Evolutionary conservation across 306 rosid genomes (phyloP), one percentile per base, ranked within the genome.

Genomic region (Oemleria cerasiformis): DNA sequence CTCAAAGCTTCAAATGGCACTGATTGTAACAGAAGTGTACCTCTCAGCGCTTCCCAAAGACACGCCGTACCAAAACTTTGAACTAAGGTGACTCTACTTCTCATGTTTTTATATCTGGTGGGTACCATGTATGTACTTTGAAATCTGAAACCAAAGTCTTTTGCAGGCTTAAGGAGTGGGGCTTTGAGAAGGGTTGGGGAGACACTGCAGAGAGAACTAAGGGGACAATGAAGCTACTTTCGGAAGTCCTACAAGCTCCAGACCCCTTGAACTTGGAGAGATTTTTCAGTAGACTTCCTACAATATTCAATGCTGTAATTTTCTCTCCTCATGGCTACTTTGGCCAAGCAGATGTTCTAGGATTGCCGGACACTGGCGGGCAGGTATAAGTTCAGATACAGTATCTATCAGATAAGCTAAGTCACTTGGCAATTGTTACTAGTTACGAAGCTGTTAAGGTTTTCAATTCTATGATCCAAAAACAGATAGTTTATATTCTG

Each of bases 141-240:
- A 8, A 41, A 20, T 47, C 67, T 53, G 44, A 51, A 40, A 64
- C 41, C 45, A 54, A 67, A 39, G 14, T 56, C 55, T 61, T 79
- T 62, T 13, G n/a, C 82, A 92, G 98, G 85, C 70, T 92, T 3
- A 88, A 86, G 63, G 89, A 92, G 59, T 90, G 98, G 97, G 98
- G 98, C 2, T 92, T 92, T 72, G 98, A 92, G 86, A 90, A 73
- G 84, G 98, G 98, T 1, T 92, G 98, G 98, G 98, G 97, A 70
- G 93, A 88, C 40, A 85, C 85, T 47, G 92, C 92, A 63, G 87
- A 84, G 65, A 88, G 92, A 78, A 89, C 85, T 39, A 84, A 72
- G 84, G 97, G 87, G 64, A 90, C 90, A 65, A 87, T 92, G 85
- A 48, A 72, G 75, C 63, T 81, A 34, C 75, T 90, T 36, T 84